A percentile compares a stretch with the other conserved stretches of the same genome.
phyloP scores from a whole-genome alignment of 225 moss, liverwort and hornwort species.

The Anthoceros angustus region DNA sequence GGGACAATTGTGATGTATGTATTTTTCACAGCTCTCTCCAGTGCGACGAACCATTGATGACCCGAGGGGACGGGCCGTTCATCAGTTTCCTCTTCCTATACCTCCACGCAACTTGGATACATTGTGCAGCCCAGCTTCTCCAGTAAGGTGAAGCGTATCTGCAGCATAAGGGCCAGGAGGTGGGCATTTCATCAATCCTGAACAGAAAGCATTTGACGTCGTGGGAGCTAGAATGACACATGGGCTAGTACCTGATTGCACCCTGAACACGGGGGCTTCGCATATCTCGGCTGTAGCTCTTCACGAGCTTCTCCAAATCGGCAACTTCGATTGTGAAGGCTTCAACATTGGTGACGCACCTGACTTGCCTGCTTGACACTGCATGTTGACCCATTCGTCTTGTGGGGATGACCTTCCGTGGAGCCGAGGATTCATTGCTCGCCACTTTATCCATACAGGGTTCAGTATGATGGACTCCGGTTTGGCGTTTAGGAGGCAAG shows the following conservation, averaged over 20 bases:
- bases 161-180: background rate
- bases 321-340: background rate
- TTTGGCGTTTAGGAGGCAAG: no score
- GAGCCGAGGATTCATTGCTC: background rate
- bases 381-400: background rate
- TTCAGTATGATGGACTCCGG: no score
- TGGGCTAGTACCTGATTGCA: background rate
- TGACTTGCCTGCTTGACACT: background rate
- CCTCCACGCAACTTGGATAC: background rate
- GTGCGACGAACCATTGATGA: no score
- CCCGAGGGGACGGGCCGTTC: background rate
- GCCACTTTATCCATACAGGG: background rate
- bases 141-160: conserved; percentile 1
- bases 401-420: background rate
- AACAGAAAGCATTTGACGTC: no score
- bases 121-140: conserved; percentile 4
- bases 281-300: background rate
- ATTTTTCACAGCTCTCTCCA: no score
- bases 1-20: no score
- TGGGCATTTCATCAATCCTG: no score
- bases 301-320: background rate
- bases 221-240: no score
- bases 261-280: background rate
- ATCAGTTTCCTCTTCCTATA: conserved; percentile 1
- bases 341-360: background rate